phyloP scores from a whole-genome alignment of 1,284 basidiomycete genomes.

The Sanghuangporus baumii region DNA sequence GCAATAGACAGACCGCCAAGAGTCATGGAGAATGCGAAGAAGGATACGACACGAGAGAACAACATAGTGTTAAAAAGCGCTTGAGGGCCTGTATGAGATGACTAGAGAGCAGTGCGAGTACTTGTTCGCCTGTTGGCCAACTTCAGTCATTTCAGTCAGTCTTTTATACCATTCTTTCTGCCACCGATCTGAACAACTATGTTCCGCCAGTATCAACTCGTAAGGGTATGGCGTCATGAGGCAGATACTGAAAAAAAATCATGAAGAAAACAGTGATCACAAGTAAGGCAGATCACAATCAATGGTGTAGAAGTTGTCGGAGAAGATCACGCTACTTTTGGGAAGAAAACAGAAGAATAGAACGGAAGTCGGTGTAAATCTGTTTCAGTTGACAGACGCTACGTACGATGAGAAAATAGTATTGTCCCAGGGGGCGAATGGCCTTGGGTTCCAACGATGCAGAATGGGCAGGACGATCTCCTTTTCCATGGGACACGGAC shows the following conservation, averaged over 20 bases:
- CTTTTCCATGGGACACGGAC: not conserved
- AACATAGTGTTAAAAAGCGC: not conserved
- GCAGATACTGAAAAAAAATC: not conserved
- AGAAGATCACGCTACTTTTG: not conserved
- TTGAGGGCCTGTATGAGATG: not conserved
- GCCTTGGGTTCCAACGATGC: not conserved
- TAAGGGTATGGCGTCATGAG: not conserved
- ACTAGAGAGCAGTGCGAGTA: not conserved
- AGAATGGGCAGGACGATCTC: not conserved
- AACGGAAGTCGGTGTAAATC: not conserved
- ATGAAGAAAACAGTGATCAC: not conserved
- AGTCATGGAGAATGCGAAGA: not conserved
- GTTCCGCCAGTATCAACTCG: no score
- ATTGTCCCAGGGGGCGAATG: not conserved
- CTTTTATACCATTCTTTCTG: not conserved
- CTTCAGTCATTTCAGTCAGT: not conserved
- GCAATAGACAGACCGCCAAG: not conserved
- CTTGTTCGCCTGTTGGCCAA: not conserved
- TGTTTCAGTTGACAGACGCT: not conserved
- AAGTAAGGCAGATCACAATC: not conserved
- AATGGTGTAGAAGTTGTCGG: not conserved
- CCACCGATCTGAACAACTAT: not conserved
- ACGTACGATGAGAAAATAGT: not conserved
- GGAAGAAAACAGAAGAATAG: not conserved
- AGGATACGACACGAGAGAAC: constrained; percentile 10